Evolutionary conservation across 192 early-diverging fungal species (phyloP).

Genomic region (Mortierella hygrophila): DNA sequence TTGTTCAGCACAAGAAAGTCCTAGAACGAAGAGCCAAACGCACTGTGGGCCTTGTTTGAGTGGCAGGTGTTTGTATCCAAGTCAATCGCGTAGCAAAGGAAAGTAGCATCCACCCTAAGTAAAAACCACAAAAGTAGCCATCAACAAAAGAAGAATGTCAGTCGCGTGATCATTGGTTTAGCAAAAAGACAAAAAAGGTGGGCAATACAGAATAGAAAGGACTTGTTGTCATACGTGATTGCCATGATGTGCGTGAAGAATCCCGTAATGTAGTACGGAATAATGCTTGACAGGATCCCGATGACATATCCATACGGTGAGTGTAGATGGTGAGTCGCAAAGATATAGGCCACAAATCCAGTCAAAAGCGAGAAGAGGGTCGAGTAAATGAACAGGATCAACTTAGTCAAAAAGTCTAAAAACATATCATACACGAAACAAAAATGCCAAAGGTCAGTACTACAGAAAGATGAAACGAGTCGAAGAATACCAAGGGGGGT

Average conservation of each 20-base stretch:
- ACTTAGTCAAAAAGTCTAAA: constrained; percentile 65
- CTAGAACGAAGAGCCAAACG: constrained; percentile 51
- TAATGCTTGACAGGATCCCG: constrained; percentile 67
- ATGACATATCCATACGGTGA: constrained; percentile 76
- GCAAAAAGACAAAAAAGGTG: neutral
- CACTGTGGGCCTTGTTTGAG: constrained; percentile 63
- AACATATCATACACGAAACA: neutral
- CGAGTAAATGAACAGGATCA: constrained; percentile 72
- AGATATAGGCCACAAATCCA: constrained; percentile 72
- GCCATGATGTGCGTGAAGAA: constrained; percentile 79
- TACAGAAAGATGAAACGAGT: neutral
- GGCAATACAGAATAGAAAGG: neutral
- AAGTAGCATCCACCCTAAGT: constrained; percentile 80
- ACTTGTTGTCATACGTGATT: constrained; percentile 71
- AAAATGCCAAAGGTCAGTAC: neutral
- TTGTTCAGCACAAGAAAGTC: neutral
- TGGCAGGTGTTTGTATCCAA: constrained; percentile 73
- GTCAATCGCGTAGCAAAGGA: constrained; percentile 86
- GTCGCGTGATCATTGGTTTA: neutral
- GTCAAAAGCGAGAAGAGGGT: constrained; percentile 66
- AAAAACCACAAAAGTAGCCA: neutral
- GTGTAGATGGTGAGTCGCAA: constrained; percentile 65
- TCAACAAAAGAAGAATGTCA: neutral
- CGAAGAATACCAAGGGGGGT: neutral
- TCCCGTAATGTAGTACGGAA: constrained; percentile 75